Conservation (phyloP, 202 grass and related monocot species). For the Dendrocalamus latiflorus region DNA sequence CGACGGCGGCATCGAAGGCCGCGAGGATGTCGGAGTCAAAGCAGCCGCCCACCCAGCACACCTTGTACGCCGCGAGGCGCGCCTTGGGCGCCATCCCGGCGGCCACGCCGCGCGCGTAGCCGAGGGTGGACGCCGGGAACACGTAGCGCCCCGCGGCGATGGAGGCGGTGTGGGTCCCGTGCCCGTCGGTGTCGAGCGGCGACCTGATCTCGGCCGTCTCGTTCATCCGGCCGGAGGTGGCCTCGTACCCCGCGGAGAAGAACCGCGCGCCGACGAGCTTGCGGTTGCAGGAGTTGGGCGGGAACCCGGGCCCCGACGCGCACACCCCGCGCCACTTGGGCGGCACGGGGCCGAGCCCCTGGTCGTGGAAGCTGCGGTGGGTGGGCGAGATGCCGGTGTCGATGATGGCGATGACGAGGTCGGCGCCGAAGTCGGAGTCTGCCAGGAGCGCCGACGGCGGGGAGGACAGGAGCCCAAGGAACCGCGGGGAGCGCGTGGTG, state of each 20-base stretch:
- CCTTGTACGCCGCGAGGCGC: too few species aligned
- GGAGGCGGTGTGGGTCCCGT: slow-evolving; percentile 84
- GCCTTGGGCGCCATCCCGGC: too few species aligned
- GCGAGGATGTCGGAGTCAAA: too few species aligned
- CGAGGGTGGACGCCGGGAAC: too few species aligned
- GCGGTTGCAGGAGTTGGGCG: slow-evolving; percentile 54
- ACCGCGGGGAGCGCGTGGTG: slow-evolving; percentile 76
- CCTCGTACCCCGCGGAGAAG: slow-evolving; percentile 78
- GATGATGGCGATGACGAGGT: slow-evolving; percentile 76
- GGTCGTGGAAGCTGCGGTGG: slow-evolving; percentile 76
- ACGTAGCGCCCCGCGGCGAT: too few species aligned
- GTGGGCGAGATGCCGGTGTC: slow-evolving; percentile 84
- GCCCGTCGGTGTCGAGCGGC: slow-evolving; percentile 73
- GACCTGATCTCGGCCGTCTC: slow-evolving; percentile 72
- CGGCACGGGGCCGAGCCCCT: slow-evolving; percentile 55
- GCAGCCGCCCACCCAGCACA: too few species aligned
- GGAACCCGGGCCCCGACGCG: slow-evolving; percentile 56
- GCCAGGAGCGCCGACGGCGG: slow-evolving; percentile 79
- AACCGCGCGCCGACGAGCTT: slow-evolving; percentile 83
- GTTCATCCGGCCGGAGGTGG: slow-evolving; percentile 84
- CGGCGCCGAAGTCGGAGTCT: slow-evolving; percentile 82
- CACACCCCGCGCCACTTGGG: slow-evolving; percentile 61
- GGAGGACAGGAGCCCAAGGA: slow-evolving; percentile 69
- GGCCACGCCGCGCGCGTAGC: too few species aligned
- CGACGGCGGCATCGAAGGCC: too few species aligned